Conservation (phyloP, 495 filamentous ascomycete species). For the Baudoinia panamericana region DNA sequence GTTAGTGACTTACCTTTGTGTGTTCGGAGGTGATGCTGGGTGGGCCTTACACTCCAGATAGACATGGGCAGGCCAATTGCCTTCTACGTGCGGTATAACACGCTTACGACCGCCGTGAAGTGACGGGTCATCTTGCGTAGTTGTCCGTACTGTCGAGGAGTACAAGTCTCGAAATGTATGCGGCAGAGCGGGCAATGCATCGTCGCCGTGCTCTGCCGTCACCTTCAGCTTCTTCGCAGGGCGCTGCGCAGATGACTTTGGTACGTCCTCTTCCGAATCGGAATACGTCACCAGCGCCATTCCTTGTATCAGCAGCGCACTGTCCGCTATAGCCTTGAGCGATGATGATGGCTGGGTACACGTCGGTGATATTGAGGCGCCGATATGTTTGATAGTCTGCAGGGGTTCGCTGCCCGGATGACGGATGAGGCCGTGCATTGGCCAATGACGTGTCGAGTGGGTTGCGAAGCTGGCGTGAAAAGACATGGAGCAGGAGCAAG, state of each 20-base stretch:
- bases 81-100: conserved; percentile 68
- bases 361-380: too few species aligned
- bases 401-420: too few species aligned
- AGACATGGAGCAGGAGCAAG: too few species aligned
- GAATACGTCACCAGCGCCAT: conserved; percentile 76
- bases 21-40: not conserved
- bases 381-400: too few species aligned
- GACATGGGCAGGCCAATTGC: conserved; percentile 84
- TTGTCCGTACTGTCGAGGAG: conserved; percentile 59
- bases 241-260: conserved; percentile 2
- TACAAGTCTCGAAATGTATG: conserved; percentile 78
- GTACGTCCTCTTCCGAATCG: conserved; percentile 23
- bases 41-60: conserved; percentile 74
- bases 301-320: too few species aligned
- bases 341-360: too few species aligned
- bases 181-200: conserved; percentile 63
- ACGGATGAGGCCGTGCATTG: too few species aligned
- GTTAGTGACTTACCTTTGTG: conserved; percentile 3
- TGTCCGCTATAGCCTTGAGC: too few species aligned
- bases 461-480: too few species aligned
- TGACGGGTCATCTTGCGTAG: conserved; percentile 64
- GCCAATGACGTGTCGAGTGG: too few species aligned
- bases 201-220: conserved; percentile 1
- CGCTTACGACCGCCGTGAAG: conserved; percentile 77
- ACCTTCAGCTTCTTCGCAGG: conserved; percentile 29